Evolutionary conservation across 176 grass and related monocot species (phyloP).

Genomic region (Carex pumila): DNA sequence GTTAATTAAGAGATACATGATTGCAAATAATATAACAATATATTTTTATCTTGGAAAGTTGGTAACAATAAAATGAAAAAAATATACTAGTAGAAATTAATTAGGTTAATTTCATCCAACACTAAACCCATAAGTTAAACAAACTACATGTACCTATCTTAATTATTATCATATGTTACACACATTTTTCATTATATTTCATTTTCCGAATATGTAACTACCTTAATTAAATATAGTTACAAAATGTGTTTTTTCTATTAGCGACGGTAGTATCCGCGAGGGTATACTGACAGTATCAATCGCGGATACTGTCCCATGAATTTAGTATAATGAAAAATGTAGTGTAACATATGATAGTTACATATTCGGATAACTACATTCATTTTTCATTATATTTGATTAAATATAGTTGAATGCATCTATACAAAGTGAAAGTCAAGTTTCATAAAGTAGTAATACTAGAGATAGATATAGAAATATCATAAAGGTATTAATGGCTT

Average conservation of each 20-base stretch:
- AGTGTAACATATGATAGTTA: too few species aligned
- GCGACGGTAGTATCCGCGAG: too few species aligned
- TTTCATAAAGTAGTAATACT: neutral
- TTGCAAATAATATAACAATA: neutral
- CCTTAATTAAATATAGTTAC: too few species aligned
- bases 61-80: neutral
- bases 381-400: too few species aligned
- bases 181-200: neutral
- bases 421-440: neutral
- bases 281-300: too few species aligned
- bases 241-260: too few species aligned
- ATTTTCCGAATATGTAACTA: neutral
- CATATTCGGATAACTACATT: too few species aligned
- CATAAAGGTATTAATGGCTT: neutral
- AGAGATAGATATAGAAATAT: neutral
- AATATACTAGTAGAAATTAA: neutral
- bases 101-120: neutral
- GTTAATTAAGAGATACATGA: neutral
- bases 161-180: neutral
- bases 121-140: neutral
- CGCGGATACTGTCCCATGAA: too few species aligned
- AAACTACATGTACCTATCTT: neutral
- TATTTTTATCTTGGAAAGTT: neutral
- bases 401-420: too few species aligned
- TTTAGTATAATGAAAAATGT: too few species aligned